Conservation (phyloP, 2,329 filamentous ascomycete species). For the Aspergillus sp. region DNA sequence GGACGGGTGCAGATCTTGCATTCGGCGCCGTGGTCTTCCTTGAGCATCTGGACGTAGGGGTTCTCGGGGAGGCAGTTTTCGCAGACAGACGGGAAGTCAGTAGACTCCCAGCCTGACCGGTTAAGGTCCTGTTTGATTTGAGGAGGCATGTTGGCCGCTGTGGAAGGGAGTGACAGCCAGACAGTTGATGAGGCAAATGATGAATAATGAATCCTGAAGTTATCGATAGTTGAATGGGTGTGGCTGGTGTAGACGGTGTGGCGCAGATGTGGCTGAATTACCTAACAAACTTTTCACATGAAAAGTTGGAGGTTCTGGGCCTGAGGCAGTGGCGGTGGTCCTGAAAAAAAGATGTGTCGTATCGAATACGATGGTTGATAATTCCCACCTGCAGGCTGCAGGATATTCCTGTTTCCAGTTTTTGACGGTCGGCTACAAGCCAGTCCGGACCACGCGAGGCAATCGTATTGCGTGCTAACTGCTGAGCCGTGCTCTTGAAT, state of each 20-base stretch:
- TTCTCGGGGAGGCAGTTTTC: conserved; percentile 95
- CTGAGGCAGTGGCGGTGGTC: background rate
- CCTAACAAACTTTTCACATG: background rate
- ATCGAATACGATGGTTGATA: conserved; percentile 3
- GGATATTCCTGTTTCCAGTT: background rate
- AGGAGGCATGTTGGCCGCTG: conserved; percentile 57
- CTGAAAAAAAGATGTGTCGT: background rate
- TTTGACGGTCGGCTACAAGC: no score
- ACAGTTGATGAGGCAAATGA: background rate
- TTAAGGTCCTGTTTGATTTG: conserved; percentile 97
- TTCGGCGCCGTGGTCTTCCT: conserved; percentile 90
- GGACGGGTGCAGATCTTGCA: conserved; percentile 89
- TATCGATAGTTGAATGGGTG: background rate
- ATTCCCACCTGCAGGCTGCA: background rate
- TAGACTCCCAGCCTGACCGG: conserved; percentile 89
- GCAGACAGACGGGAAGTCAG: conserved; percentile 54
- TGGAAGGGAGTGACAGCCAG: background rate
- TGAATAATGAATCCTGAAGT: background rate
- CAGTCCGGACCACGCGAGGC: background rate
- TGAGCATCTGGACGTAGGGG: conserved; percentile 98
- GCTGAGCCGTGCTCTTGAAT: background rate
- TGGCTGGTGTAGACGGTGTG: background rate
- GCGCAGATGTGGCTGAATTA: background rate
- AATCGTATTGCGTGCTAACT: background rate
- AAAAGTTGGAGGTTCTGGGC: background rate